Evolutionary conservation across 257 asterid species (phyloP), one percentile per base, ranked within the genome.

Genomic region (Plantago elongata): DNA sequence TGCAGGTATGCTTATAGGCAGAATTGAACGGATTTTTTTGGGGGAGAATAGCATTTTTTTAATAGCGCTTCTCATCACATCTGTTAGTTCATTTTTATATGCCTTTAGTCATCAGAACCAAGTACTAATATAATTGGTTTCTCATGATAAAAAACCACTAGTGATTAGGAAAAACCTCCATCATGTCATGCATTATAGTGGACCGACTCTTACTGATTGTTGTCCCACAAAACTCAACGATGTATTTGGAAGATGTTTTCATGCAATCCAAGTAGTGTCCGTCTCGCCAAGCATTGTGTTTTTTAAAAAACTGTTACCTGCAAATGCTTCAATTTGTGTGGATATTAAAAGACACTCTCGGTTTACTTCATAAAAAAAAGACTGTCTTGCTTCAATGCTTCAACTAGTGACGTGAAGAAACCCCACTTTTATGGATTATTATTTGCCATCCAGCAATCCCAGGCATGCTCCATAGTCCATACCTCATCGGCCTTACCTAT

Each of bases 1-100:
- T 92, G 17, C 97, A 89, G 74, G 99, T 93, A 81, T 82, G 85
- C 70, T 67, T 57, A 51, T 60, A 44, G 52, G 51, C 49, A 69
- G 64, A 51, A 50, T 10, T 45, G 13, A 45, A 45, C 34, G 38
- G 14, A 42, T 15, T 12, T 54, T 43, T 2, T 22, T 22, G 12
- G n/a, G 43, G 69, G 40, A 64, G 16, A 9, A 42, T 64, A 54
- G 17, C 30, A 70, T 73, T 18, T 64, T 64, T 2, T 50, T n/a
- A 11, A 9, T 51, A 30, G 29, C 40, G 16, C 27, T 62, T 30
- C 11, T 55, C 13, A 14, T 34, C 43, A 4, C 16, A 38, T 54
- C 50, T 46, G 45, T 34, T 55, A n/a, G 37, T 22, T 37, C 16
- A 9, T 61, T 54, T 42, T 49, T 56, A 14, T 62, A 51, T 42